Conservation (phyloP, 1,284 basidiomycete species). For the Ceratobasidium sp. region DNA sequence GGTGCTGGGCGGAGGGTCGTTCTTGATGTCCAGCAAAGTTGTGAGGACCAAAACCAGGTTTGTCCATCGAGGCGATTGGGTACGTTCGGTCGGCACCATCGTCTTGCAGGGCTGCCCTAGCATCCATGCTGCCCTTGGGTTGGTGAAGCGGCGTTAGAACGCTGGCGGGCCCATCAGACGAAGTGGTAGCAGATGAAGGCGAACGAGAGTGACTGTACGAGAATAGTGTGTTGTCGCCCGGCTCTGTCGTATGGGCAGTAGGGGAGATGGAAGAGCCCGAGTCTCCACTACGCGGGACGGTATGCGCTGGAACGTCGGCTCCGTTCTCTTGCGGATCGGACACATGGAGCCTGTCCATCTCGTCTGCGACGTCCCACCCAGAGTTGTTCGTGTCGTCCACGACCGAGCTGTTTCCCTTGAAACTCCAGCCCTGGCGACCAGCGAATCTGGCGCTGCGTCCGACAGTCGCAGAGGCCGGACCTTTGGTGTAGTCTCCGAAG, state of each 20-base stretch:
- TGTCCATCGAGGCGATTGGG: constrained; percentile 36
- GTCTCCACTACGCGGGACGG: constrained; percentile 28
- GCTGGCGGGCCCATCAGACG: constrained; percentile 35
- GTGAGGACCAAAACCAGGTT: constrained; percentile 5
- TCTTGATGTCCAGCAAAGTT: constrained; percentile 24
- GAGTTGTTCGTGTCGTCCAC: constrained; percentile 15
- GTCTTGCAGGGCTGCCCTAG: constrained; percentile 29
- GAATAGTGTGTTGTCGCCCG: constrained; percentile 39
- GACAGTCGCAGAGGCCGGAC: constrained; percentile 30
- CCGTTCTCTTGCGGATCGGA: constrained; percentile 15
- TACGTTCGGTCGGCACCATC: constrained; percentile 10
- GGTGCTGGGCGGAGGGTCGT: constrained; percentile 41
- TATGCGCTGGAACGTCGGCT: background rate
- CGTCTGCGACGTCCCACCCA: constrained; percentile 34
- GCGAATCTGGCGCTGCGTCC: constrained; percentile 33
- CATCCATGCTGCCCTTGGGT: constrained; percentile 35
- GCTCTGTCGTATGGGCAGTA: constrained; percentile 36
- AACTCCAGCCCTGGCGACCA: constrained; percentile 36
- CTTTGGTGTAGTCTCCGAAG: constrained; percentile 34
- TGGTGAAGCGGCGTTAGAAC: constrained; percentile 39
- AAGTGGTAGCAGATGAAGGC: constrained; percentile 39
- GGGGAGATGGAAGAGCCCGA: constrained; percentile 42
- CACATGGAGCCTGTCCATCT: constrained; percentile 32
- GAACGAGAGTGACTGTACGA: constrained; percentile 43
- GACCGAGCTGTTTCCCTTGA: constrained; percentile 30